Conservation (phyloP, 208 protist species). For the Wallacemonas sp. region DNA sequence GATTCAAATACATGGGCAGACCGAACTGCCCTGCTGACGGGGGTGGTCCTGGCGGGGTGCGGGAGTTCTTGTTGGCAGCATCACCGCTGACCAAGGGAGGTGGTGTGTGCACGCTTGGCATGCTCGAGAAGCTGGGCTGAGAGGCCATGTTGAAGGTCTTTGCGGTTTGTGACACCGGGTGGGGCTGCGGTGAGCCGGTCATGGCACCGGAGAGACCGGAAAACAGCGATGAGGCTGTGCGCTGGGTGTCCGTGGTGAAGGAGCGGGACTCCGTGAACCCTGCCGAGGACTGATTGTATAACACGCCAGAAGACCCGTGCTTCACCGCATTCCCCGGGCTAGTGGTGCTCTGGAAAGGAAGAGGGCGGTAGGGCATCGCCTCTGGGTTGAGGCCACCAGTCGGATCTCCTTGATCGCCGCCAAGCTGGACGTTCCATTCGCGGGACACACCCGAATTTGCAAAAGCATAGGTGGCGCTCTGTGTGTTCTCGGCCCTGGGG, state of each 20-base stretch:
- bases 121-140: background rate
- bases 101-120: too few species aligned
- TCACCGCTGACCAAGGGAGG: background rate
- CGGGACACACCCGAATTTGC: background rate
- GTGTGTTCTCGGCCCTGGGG: background rate
- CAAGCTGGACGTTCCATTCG: slow-evolving; percentile 11
- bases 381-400: slow-evolving; percentile 8
- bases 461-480: background rate
- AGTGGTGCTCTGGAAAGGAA: background rate
- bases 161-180: too few species aligned
- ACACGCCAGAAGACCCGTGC: too few species aligned
- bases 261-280: slow-evolving; percentile 9
- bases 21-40: background rate
- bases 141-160: too few species aligned
- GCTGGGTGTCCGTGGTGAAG: background rate
- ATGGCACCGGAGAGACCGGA: too few species aligned
- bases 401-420: background rate
- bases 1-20: background rate
- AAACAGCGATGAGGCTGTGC: background rate
- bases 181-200: too few species aligned
- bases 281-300: background rate
- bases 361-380: slow-evolving; percentile 5
- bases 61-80: background rate
- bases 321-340: too few species aligned
- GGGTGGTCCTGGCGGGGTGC: too few species aligned